phyloP scores from a whole-genome alignment of 805 yeast genomes.

The Saccharomycopsis sp. region DNA sequence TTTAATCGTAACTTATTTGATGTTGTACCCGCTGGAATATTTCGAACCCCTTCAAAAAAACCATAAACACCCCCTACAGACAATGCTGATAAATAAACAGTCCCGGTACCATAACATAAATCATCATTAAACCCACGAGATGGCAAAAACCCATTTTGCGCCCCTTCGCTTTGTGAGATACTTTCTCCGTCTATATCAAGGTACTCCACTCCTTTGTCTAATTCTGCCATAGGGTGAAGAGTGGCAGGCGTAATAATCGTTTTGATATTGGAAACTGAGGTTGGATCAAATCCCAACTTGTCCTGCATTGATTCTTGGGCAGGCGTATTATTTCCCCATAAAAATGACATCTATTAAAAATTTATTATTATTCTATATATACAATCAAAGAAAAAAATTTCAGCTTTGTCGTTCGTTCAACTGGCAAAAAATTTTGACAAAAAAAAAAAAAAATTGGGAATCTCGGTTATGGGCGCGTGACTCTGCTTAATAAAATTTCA shows the following conservation, averaged over 20 bases:
- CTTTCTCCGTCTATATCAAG: conserved; percentile 84
- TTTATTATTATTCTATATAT: no score
- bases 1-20: conserved; percentile 71
- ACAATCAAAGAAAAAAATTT: background rate
- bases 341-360: conserved; percentile 15
- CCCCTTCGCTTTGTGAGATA: conserved; percentile 70
- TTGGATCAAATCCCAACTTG: conserved; percentile 54
- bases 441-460: no score
- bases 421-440: background rate
- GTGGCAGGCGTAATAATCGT: conserved; percentile 49
- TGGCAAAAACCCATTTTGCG: conserved; percentile 77
- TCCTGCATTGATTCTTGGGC: conserved; percentile 1
- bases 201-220: conserved; percentile 84
- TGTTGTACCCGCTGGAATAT: conserved; percentile 69
- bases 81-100: conserved; percentile 79
- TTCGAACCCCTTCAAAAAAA: conserved; percentile 73
- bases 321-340: conserved; percentile 18
- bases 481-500: no score
- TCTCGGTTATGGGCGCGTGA: no score
- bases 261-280: conserved; percentile 55
- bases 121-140: conserved; percentile 98
- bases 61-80: conserved; percentile 90
- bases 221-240: conserved; percentile 88
- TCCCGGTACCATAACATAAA: conserved; percentile 95
- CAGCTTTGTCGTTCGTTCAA: background rate